phyloP scores from a whole-genome alignment of 2,329 filamentous ascomycete species.

The Apiospora malaysiana region DNA sequence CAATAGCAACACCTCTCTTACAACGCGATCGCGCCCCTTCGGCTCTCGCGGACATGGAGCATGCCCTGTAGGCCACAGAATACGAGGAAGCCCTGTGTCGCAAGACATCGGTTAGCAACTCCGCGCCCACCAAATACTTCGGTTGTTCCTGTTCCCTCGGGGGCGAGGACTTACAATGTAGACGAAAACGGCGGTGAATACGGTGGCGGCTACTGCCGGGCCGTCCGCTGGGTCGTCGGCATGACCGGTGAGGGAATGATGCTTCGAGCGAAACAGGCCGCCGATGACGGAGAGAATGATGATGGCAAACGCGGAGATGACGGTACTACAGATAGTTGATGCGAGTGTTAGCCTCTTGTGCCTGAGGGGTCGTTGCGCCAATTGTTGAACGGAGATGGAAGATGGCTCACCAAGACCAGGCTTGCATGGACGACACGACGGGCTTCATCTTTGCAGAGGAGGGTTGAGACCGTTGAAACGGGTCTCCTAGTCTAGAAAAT shows the following conservation, averaged over 20 bases:
- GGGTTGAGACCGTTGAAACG: not conserved
- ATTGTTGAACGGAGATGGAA: slow-evolving; percentile 12
- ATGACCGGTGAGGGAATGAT: slow-evolving; percentile 84
- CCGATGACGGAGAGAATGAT: slow-evolving; percentile 69
- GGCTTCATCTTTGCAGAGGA: slow-evolving; percentile 79
- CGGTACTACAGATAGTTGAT: slow-evolving; percentile 63
- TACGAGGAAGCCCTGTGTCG: slow-evolving; percentile 77
- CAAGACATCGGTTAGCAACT: slow-evolving; percentile 25
- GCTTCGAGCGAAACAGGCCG: slow-evolving; percentile 76
- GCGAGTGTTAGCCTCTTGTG: not conserved
- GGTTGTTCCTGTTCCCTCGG: not conserved
- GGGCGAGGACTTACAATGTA: slow-evolving; percentile 73
- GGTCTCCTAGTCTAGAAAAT: not conserved
- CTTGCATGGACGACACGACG: slow-evolving; percentile 87
- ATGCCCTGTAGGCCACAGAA: slow-evolving; percentile 92
- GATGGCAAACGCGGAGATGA: slow-evolving; percentile 71
- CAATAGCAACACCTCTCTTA: slow-evolving; percentile 34
- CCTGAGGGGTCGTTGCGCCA: not conserved
- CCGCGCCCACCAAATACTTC: not conserved
- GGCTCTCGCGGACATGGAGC: slow-evolving; percentile 82
- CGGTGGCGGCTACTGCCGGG: slow-evolving; percentile 78
- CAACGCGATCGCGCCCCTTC: slow-evolving; percentile 83
- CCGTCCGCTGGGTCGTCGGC: slow-evolving; percentile 73
- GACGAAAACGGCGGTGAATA: slow-evolving; percentile 87
- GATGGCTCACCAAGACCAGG: slow-evolving; percentile 86